phyloP scores from a whole-genome alignment of 2,329 filamentous ascomycete species.

The Aurifilum marmelostoma region DNA sequence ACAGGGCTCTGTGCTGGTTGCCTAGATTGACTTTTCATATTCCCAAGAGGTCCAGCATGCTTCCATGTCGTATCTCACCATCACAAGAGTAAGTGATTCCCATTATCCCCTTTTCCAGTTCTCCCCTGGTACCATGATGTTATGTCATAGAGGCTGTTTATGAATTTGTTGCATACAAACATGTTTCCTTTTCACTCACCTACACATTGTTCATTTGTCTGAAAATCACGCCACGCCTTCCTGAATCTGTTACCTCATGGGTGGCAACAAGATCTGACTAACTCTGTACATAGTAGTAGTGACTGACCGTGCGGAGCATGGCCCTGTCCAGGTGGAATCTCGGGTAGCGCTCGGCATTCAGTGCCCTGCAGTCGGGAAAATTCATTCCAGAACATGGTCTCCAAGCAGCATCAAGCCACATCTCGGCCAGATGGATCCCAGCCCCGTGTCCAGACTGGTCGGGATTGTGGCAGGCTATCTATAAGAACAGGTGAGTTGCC shows the following conservation, averaged over 20 bases:
- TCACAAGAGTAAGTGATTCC: constrained; percentile 13
- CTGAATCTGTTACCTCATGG: background rate
- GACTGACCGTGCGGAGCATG: background rate
- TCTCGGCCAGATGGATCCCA: background rate
- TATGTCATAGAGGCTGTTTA: constrained; percentile 43
- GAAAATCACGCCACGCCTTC: constrained; percentile 1
- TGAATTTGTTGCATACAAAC: constrained; percentile 39
- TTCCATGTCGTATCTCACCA: background rate
- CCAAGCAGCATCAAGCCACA: background rate
- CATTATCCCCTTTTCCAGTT: background rate
- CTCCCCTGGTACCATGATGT: constrained; percentile 36
- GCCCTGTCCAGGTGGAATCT: background rate
- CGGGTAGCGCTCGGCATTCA: background rate
- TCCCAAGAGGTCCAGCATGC: too few relatives aligned
- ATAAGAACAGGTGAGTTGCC: background rate
- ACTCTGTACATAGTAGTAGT: background rate
- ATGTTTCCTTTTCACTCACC: constrained; percentile 36
- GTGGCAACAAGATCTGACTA: background rate
- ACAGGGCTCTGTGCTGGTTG: background rate
- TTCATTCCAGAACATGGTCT: background rate
- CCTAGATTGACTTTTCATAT: background rate
- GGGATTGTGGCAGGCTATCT: background rate
- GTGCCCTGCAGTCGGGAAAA: background rate
- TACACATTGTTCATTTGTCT: constrained; percentile 27
- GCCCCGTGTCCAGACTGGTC: background rate